phyloP scores from a whole-genome alignment of 805 yeast species.

The Brettanomyces custersianus region DNA sequence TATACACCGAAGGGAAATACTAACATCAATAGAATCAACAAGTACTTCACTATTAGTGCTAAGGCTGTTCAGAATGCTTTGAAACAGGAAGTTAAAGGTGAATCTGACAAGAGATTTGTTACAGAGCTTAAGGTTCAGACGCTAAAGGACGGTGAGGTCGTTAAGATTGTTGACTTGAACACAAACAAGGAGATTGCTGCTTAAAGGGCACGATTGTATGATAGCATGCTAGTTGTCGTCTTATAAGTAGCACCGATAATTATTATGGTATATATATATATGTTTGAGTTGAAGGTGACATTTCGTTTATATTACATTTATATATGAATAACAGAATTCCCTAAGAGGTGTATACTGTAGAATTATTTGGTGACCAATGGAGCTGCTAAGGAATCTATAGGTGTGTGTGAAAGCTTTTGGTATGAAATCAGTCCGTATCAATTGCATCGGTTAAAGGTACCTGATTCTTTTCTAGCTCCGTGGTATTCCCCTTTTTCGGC shows the following conservation, averaged over 20 bases:
- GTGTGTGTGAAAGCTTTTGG: no score
- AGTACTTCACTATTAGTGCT: slow-evolving; percentile 86
- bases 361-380: no score
- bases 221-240: background rate
- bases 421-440: no score
- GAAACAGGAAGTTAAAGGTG: slow-evolving; percentile 75
- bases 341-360: no score
- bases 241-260: background rate
- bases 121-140: slow-evolving; percentile 68
- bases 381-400: no score
- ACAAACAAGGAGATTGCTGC: slow-evolving; percentile 11
- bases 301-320: no score
- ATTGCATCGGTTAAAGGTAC: no score
- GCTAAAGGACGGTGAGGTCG: slow-evolving; percentile 57
- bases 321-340: no score
- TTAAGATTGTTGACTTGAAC: slow-evolving; percentile 18
- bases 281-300: no score
- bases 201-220: slow-evolving; percentile 1
- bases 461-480: no score
- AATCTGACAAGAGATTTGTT: slow-evolving; percentile 60
- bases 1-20: no score
- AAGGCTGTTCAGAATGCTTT: slow-evolving; percentile 79
- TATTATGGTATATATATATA: background rate
- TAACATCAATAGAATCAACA: slow-evolving; percentile 50
- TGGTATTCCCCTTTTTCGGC: no score